Evolutionary conservation across 768 basidiomycete species (phyloP), one percentile per base, ranked within the genome.

Genomic region (Tricholoma hemisulphureum): DNA sequence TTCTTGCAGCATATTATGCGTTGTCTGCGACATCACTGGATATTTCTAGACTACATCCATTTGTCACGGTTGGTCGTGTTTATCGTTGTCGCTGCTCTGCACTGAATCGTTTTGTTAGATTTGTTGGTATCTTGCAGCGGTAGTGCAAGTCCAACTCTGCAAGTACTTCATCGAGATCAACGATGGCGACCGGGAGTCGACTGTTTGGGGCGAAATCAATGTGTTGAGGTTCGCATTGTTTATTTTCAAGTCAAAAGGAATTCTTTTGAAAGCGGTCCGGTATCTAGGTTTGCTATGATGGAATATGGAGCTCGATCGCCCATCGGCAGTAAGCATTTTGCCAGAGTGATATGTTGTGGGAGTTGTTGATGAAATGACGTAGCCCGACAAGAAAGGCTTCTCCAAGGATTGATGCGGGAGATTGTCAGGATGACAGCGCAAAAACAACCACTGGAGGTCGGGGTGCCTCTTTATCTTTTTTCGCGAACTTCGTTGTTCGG

Each of bases 71-170:
- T 63, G 56, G 89, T 68, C 32, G 41, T 14, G 20, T 55, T 29
- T 62, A 51, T 61, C n/a, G 10, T 37, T 3, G 20, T 49, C 9
- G 20, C 16, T 24, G 2, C 16, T 16, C 18, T 11, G 32, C 39
- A 9, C 50, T 58, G 4, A 52, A 63, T 54, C 34, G 1, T 21
- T 53, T 61, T 46, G 51, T 65, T 41, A 91, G 89, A 93, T 93
- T 46, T 92, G 91, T 69, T 94, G 91, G 91, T 93, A 94, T 71
- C 83, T 94, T 14, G 92, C 91, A 6, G 91, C 92, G 13, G 91
- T 90, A 4, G 89, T 93, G 4, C 87, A 92, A 67, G 85, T 93
- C 48, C 91, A 93, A 63, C 76, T 91, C 35, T 94, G 91, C 80
- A 91, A 90, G 67, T 86, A 90, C 65, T 88, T 86, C 67, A 93